A percentile compares a stretch with the other conserved stretches of the same genome.
Conservation (phyloP, 1,139 yeast species). For the Yamadazyma jaroonii region DNA sequence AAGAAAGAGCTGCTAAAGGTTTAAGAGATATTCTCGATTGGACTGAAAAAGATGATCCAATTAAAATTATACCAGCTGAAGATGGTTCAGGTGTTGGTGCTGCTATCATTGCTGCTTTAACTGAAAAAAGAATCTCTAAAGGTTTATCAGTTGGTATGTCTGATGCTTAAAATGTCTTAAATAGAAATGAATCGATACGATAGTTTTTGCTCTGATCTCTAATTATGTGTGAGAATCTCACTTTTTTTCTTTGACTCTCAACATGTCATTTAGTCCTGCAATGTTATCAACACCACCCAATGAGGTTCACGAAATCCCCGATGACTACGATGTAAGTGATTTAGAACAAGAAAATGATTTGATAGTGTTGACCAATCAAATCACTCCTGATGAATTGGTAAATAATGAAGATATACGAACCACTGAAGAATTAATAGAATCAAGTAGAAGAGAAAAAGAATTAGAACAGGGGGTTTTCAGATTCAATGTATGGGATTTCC, state of each 20-base stretch:
- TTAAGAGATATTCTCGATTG: conserved; percentile 88
- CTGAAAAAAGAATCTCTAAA: conserved; percentile 68
- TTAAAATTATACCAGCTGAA: conserved; percentile 84
- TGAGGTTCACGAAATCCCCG: background rate
- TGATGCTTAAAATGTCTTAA: conserved; percentile 5
- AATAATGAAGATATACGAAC: conserved; percentile 19
- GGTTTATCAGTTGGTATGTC: conserved; percentile 70
- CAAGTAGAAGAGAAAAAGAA: conserved; percentile 15
- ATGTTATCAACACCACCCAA: background rate
- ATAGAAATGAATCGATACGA: no score
- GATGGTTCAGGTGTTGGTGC: conserved; percentile 99
- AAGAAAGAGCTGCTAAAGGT: conserved; percentile 84
- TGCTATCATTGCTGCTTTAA: conserved; percentile 93
- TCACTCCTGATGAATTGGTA: conserved; percentile 16
- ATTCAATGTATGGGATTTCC: conserved; percentile 30
- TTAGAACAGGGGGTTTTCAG: conserved; percentile 6
- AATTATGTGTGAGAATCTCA: no score
- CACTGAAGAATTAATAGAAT: conserved; percentile 21
- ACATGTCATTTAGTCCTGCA: conserved; percentile 9
- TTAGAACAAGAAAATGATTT: conserved; percentile 14
- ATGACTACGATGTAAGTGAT: conserved; percentile 9
- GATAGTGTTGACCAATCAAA: conserved; percentile 15
- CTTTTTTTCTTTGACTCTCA: background rate
- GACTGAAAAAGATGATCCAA: conserved; percentile 73
- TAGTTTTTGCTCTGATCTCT: no score